Evolutionary conservation across 169 alveolate genomes (phyloP), one percentile per base, ranked within the genome.

Genomic region (Plasmodium reichenowi): DNA sequence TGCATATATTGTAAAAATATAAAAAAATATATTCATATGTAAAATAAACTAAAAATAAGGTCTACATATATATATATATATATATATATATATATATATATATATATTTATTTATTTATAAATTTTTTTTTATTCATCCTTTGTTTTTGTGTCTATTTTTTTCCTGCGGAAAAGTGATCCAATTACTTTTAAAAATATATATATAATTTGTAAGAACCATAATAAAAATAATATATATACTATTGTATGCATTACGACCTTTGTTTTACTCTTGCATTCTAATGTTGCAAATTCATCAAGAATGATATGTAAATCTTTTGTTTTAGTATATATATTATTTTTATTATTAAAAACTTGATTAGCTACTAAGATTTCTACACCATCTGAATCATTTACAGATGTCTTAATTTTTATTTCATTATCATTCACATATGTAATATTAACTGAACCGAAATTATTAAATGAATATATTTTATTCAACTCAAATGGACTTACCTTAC

Each of bases 221-320:
- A 80, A 80, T 17, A 80, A 20, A 54, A 48, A 67, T 59, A 80
- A 47, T 52, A 80, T 15, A 72, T 80, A 68, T 50, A 70, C 56
- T 38, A 80, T 48, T 45, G 70, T 15, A 60, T 67, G 72, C 62
- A 80, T 54, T 56, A 20, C 13, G 50, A 54, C 50, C 72, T 67
- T 66, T 52, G 63, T 13, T 17, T 66, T 48, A 45, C 83, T 68
- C 50, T 80, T 80, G 70, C 83, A 80, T 13, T 59, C 4, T 9
- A 80, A 80, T 13, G 83, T 67, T n/a, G 66, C 90, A 54, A 80
- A 54, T 29, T 80, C 90, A 80, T 80, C 90, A 66, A 67, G 22
- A 56, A 80, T 67, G 38, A 80, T 29, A n/a, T 80, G 90, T 15
- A 80, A 38, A 22, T 80, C 59, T 48, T 80, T 32, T 17, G 83